Conservation (phyloP, 306 rosid genomes). For the Vigna mungo region DNA sequence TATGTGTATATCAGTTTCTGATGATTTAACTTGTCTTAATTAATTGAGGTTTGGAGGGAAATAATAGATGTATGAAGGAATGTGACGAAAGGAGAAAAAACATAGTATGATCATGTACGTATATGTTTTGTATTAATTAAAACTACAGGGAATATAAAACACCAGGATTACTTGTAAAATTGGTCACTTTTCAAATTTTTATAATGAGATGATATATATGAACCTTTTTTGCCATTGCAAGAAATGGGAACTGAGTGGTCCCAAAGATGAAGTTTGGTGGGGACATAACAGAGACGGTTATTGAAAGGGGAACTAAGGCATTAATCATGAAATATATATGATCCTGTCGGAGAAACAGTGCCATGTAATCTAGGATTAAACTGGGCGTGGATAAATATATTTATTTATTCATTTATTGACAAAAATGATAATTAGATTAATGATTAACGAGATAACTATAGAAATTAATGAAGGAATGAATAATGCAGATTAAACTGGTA, state of each 20-base stretch:
- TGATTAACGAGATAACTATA: background rate
- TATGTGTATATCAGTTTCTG: too few relatives aligned
- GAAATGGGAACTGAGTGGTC: conserved; percentile 46
- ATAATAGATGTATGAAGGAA: conserved; percentile 45
- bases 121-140: conserved; percentile 32
- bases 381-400: too few relatives aligned
- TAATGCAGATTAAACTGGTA: background rate
- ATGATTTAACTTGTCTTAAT: background rate
- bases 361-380: conserved; percentile 18
- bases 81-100: conserved; percentile 35
- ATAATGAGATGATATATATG: conserved; percentile 44
- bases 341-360: conserved; percentile 44
- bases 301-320: conserved; percentile 33
- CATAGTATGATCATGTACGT: conserved; percentile 27
- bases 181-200: conserved; percentile 49
- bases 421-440: too few relatives aligned
- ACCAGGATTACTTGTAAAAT: conserved; percentile 52
- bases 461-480: background rate
- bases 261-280: conserved; percentile 42
- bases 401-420: too few relatives aligned
- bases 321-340: conserved; percentile 12
- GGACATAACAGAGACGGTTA: conserved; percentile 42
- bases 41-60: background rate
- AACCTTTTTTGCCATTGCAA: conserved; percentile 53
- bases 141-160: conserved; percentile 27